Percentiles rank a stretch among this genome's conserved stretches.
Conservation (phyloP, 768 basidiomycete species). For the Hemileccinum impolitum region DNA sequence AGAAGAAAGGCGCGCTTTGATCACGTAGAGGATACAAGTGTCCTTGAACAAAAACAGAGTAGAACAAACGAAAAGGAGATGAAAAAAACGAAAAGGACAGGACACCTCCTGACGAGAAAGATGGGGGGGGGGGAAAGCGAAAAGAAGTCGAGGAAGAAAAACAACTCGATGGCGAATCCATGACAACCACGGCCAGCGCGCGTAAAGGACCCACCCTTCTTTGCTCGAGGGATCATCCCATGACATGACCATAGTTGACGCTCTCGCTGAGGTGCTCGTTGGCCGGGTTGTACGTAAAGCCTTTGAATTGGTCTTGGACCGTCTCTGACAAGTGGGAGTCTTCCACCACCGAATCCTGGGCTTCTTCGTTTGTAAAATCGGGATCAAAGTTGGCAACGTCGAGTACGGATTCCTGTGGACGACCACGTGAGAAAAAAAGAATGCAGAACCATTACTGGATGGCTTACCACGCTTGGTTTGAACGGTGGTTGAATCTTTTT, state of each 20-base stretch:
- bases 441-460: not conserved
- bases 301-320: slow-evolving; percentile 93
- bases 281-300: slow-evolving; percentile 85
- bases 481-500: slow-evolving; percentile 98
- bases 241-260: slow-evolving; percentile 53
- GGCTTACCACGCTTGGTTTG: slow-evolving; percentile 90
- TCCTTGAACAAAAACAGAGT: not conserved
- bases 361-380: slow-evolving; percentile 94
- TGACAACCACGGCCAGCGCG: slow-evolving; percentile 23
- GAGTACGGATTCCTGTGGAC: slow-evolving; percentile 74
- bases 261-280: slow-evolving; percentile 85
- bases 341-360: slow-evolving; percentile 93
- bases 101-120: not conserved
- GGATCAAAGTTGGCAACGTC: slow-evolving; percentile 97
- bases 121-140: not conserved
- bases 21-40: slow-evolving; percentile 6
- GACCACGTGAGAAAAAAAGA: slow-evolving; percentile 4
- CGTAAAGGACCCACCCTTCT: not conserved
- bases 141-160: not conserved
- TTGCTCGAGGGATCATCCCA: slow-evolving; percentile 22
- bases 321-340: slow-evolving; percentile 92
- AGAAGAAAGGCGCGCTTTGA: not conserved
- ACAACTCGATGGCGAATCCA: slow-evolving; percentile 4
- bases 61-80: not conserved
- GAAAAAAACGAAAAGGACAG: not conserved